A percentile compares a stretch with the other conserved stretches of the same genome.
Evolutionary conservation across 805 yeast species (phyloP).

Genomic region (Metschnikowia gelsemii): DNA sequence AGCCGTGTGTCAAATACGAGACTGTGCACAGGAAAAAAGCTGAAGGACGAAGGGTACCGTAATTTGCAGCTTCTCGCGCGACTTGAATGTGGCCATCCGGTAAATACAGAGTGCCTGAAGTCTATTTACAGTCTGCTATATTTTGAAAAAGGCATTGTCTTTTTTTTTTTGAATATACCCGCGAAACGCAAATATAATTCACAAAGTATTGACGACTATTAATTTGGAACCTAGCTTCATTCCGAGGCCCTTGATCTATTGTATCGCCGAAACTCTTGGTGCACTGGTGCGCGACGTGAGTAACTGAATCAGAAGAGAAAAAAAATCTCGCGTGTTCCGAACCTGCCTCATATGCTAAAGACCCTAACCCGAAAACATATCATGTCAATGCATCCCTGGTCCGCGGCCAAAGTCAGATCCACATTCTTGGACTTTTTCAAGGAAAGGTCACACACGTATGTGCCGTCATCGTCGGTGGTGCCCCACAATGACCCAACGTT

Average conservation of each 20-base stretch:
- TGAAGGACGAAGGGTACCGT: too few species aligned
- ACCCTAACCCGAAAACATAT: conserved; percentile 18
- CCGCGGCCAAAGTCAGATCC: conserved; percentile 62
- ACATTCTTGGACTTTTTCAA: conserved; percentile 84
- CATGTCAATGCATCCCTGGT: conserved; percentile 29
- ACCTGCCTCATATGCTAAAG: conserved; percentile 19
- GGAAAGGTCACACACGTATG: conserved; percentile 67
- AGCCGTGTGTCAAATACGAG: too few species aligned
- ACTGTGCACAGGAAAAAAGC: too few species aligned
- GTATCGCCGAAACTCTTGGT: too few species aligned
- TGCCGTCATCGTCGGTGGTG: conserved; percentile 90
- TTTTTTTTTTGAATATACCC: too few species aligned
- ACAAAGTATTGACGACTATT: too few species aligned
- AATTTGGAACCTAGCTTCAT: too few species aligned
- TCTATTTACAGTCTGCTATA: not conserved
- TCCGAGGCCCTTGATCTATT: too few species aligned
- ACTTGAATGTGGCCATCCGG: too few species aligned
- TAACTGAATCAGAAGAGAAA: conserved; percentile 2
- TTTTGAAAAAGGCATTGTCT: not conserved
- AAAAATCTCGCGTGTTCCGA: conserved; percentile 12
- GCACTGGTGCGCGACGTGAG: conserved; percentile 11
- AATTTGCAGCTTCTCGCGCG: too few species aligned
- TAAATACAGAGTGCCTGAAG: not conserved
- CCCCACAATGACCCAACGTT: conserved; percentile 98
- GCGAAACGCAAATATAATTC: too few species aligned